Base-by-base conservation (phyloP, 805 yeast genomes). In the Diddensiella santjacobensis region DNA sequence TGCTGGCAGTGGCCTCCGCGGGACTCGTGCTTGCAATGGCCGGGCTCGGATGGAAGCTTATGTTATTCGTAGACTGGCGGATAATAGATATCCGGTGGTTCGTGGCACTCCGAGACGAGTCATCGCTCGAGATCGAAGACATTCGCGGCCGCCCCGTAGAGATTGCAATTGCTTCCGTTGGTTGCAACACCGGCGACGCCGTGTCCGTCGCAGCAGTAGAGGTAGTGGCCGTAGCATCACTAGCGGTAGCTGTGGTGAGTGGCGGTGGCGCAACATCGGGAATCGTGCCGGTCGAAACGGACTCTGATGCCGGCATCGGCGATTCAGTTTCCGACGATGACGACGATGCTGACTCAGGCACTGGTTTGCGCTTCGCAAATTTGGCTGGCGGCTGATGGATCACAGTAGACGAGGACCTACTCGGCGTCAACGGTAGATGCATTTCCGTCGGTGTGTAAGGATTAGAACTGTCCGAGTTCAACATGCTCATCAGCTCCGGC, bases 401-500 rank as follows among this genome's bases (percentile, higher is more conserved):
- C 37, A 24, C 22, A 43, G 44, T 22, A 36, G 22, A 43, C 18
- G 50, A 35, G 8, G 31, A 26, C 8, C 11, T 8, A 26, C 11
- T 13, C 8, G 13, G 11, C 31, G 13, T 26, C 8, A 15, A n/a
- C 19, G 59, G 59, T 17, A 56, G 31, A 37, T 45, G 45, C 59
- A 58, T 55, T 15, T 57, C 60, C 3, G 61, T 56, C 3, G 56
- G 58, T 10, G 47, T 48, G 45, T 53, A 57, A 6, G 58, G 60
- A 35, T 53, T 49, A 13, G 4, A 15, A 22, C 20, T 22, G 20
- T 50, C 48, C 24, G 50, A 44, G 29, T 47, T 41, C 26, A 59
- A 22, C 45, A 44, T 22, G 20, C 45, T 46, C 45, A 60, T 51
- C 51, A 60, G 37, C 38, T 60, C 64, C 1, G 63, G 63, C 8